A percentile compares a stretch with the other conserved stretches of the same genome.
phyloP scores from a whole-genome alignment of 345 rosid species.

The Geranium rotundifolium region DNA sequence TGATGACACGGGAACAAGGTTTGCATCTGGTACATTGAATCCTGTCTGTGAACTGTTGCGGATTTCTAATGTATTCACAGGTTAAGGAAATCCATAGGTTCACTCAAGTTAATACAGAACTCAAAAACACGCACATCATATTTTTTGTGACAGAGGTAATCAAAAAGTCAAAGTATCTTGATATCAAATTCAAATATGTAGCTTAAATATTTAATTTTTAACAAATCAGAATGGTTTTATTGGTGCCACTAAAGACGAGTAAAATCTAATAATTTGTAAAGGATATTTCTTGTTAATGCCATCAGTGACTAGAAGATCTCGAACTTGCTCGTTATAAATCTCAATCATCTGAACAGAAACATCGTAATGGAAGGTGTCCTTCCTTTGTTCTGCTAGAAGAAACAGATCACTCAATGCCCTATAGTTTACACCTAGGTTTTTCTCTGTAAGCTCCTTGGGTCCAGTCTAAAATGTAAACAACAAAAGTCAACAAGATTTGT shows the following conservation, averaged over 20 bases:
- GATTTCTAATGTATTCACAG: constrained; percentile 64
- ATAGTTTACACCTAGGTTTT: constrained; percentile 79
- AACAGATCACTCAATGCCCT: constrained; percentile 87
- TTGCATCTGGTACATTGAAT: constrained; percentile 91
- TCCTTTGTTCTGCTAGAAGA: constrained; percentile 76
- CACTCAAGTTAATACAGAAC: neutral
- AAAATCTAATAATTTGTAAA: constrained; percentile 16
- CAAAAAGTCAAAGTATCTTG: no score
- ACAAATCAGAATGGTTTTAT: no score
- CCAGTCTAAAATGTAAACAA: constrained; percentile 47
- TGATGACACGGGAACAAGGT: constrained; percentile 67
- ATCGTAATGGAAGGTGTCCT: constrained; percentile 54
- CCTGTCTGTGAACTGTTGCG: constrained; percentile 88
- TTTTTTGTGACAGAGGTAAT: no score
- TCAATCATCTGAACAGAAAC: constrained; percentile 96
- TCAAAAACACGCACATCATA: no score
- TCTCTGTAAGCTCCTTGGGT: constrained; percentile 72
- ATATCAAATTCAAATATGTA: no score
- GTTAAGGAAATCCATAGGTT: constrained; percentile 31
- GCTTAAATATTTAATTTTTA: no score
- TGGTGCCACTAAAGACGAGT: neutral
- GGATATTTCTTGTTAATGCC: constrained; percentile 97
- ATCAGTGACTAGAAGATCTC: constrained; percentile 72
- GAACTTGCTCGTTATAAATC: no score
- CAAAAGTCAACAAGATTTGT: constrained; percentile 5